phyloP scores from a whole-genome alignment of 257 asterid species.

The Anisodus acutangulus region DNA sequence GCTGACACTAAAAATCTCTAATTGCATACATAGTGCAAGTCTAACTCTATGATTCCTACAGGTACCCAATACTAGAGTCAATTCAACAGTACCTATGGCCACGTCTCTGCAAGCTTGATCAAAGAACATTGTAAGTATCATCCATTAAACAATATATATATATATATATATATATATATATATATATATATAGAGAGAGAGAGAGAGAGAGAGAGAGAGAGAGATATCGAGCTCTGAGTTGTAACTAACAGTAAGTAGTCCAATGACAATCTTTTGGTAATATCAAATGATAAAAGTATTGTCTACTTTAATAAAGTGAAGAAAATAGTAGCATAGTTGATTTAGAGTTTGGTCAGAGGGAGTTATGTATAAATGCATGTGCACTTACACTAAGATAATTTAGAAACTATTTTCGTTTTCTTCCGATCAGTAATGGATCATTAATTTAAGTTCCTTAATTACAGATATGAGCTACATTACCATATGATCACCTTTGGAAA shows the following conservation, averaged over 20 bases:
- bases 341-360: not conserved
- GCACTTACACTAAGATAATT: not conserved
- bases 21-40: slow-evolving; percentile 1
- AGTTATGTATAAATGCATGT: not conserved
- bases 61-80: slow-evolving; percentile 62
- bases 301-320: not conserved
- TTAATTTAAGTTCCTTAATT: slow-evolving; percentile 32
- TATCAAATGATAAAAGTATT: slow-evolving; percentile 25
- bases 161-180: not conserved
- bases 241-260: not conserved
- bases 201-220: too few species aligned
- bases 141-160: not conserved
- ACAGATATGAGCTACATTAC: slow-evolving; percentile 60
- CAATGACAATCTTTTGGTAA: slow-evolving; percentile 8
- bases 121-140: slow-evolving; percentile 49
- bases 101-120: slow-evolving; percentile 68
- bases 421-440: slow-evolving; percentile 2
- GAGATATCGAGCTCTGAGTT: slow-evolving; percentile 16
- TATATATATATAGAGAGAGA: too few species aligned
- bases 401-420: not conserved
- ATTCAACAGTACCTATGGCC: slow-evolving; percentile 63
- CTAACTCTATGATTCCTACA: slow-evolving; percentile 32
- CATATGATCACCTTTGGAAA: slow-evolving; percentile 66
- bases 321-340: not conserved
- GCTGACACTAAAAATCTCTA: slow-evolving; percentile 14